phyloP scores from a whole-genome alignment of 495 filamentous ascomycete genomes.

The Hyaloscypha variabilis region DNA sequence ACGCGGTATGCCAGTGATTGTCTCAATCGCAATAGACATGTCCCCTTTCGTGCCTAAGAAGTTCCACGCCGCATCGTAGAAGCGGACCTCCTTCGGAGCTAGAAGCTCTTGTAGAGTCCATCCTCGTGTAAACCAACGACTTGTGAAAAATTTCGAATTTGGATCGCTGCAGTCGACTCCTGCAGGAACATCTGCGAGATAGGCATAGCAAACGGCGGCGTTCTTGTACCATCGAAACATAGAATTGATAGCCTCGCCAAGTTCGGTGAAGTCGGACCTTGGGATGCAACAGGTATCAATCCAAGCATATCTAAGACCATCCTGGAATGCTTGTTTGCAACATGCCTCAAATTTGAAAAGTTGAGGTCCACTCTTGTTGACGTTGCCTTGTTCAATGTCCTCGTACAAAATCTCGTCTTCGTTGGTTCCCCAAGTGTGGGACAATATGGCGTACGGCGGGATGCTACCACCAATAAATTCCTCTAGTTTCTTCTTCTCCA shows the following conservation, averaged over 20 bases:
- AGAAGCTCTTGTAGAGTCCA: conserved; percentile 5
- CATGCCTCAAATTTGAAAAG: background rate
- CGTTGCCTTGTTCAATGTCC: background rate
- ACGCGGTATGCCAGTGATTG: conserved; percentile 3
- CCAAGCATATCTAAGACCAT: conserved; percentile 1
- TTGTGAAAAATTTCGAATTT: background rate
- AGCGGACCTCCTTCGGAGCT: conserved; percentile 1
- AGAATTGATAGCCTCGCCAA: conserved; percentile 7
- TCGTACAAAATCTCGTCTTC: background rate
- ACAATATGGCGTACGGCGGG: background rate
- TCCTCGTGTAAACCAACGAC: conserved; percentile 2
- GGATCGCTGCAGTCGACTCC: background rate
- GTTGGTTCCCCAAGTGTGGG: background rate
- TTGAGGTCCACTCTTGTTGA: background rate
- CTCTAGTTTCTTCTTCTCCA: background rate
- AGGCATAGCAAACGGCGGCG: conserved; percentile 1
- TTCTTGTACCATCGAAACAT: background rate
- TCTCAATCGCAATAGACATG: background rate
- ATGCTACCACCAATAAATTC: background rate
- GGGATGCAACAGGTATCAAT: conserved; percentile 4
- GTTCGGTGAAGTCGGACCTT: background rate
- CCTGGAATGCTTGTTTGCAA: background rate
- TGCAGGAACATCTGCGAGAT: conserved; percentile 1
- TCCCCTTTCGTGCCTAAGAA: background rate
- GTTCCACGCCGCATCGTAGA: background rate